phyloP scores from a whole-genome alignment of 306 rosid genomes.

The Ochetophila trinervis region DNA sequence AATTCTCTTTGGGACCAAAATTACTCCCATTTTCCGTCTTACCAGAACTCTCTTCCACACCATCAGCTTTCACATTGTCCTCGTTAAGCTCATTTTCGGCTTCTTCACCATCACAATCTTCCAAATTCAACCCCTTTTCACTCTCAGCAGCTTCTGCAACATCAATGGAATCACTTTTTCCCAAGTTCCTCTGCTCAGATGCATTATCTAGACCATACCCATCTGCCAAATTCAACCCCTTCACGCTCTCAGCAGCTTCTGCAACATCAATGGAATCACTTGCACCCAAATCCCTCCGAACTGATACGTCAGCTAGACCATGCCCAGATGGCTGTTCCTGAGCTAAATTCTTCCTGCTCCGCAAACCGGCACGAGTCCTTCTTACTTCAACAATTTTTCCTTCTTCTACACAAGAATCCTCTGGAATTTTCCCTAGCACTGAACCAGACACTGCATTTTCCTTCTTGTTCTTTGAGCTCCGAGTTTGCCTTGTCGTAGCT shows the following conservation, averaged over 20 bases:
- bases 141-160: neutral
- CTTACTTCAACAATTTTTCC: conserved; percentile 34
- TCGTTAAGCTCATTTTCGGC: neutral
- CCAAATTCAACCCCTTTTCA: too few relatives aligned
- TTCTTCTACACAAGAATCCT: conserved; percentile 22
- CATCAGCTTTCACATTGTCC: conserved; percentile 5
- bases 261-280: neutral
- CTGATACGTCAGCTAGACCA: conserved; percentile 10
- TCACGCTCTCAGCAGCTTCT: neutral
- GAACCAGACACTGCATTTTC: conserved; percentile 10
- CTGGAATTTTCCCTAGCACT: conserved; percentile 16
- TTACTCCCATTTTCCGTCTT: neutral
- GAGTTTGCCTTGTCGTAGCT: conserved; percentile 20
- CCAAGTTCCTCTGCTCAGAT: conserved; percentile 1
- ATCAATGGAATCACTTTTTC: neutral
- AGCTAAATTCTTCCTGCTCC: conserved; percentile 30
- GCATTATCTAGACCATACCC: neutral
- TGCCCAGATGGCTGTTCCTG: conserved; percentile 17
- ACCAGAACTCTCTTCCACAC: conserved; percentile 17
- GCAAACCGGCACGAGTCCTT: conserved; percentile 25
- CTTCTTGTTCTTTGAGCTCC: conserved; percentile 28
- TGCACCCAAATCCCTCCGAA: conserved; percentile 2
- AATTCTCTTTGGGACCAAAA: neutral
- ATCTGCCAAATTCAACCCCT: neutral
- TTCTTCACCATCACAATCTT: neutral